phyloP scores from a whole-genome alignment of 1,284 basidiomycete genomes.

The Vanrija sp. region DNA sequence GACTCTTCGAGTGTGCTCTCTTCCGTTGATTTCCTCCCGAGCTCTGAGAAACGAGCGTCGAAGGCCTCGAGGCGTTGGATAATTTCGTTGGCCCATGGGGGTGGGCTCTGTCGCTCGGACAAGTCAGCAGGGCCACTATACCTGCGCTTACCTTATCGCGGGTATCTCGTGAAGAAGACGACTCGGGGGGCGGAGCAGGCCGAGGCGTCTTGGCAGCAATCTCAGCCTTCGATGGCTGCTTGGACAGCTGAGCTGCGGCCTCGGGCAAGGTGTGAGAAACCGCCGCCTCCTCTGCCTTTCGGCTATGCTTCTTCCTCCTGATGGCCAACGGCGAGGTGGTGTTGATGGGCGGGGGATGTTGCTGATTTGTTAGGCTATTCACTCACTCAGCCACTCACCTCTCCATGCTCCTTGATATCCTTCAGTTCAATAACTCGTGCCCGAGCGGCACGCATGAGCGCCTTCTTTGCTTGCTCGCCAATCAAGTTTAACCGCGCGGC shows the following conservation, averaged over 20 bases:
- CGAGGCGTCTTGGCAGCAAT: background rate
- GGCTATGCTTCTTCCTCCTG: background rate
- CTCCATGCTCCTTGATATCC: constrained; percentile 26
- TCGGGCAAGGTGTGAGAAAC: no score
- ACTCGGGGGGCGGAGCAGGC: no score
- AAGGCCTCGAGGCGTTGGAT: constrained; percentile 26
- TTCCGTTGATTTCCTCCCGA: constrained; percentile 16
- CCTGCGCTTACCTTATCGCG: no score
- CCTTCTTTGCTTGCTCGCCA: constrained; percentile 46
- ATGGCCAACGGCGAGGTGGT: constrained; percentile 12
- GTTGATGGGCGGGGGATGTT: background rate
- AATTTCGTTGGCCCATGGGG: constrained; percentile 16
- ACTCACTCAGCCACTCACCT: constrained; percentile 6
- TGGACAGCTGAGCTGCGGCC: no score
- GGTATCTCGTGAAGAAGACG: no score
- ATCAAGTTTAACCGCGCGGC: constrained; percentile 42
- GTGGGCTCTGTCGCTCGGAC: background rate
- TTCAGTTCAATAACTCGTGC: constrained; percentile 44
- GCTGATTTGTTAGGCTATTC: background rate
- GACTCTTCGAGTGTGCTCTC: background rate
- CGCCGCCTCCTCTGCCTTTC: no score
- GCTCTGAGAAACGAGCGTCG: constrained; percentile 26
- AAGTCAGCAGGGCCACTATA: no score
- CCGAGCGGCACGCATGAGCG: constrained; percentile 41
- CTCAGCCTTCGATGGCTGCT: background rate